Percentiles rank a stretch among this genome's conserved stretches.
These are phyloP conservation scores for Linnemannia elongata DNA, from an alignment of 192 early-diverging fungal genomes.

Conservation along the genomic window DNA sequence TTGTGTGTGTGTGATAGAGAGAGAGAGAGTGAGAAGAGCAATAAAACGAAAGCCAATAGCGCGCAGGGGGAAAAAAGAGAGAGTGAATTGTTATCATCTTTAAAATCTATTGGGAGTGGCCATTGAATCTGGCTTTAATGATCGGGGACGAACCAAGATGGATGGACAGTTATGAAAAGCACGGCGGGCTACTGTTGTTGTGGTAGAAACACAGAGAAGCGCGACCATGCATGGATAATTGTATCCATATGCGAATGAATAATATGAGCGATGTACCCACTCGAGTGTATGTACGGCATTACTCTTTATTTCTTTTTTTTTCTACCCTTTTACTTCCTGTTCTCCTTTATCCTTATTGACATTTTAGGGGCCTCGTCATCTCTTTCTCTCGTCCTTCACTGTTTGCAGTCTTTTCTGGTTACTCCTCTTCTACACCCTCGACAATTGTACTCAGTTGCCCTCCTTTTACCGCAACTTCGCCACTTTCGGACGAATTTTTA, in stretches of 20 bases:
- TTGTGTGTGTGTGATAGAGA: no score
- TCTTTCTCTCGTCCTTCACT: neutral
- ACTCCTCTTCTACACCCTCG: no score
- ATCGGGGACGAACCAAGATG: neutral
- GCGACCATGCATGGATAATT: neutral
- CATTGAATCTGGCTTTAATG: conserved; percentile 2
- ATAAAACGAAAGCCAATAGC: neutral
- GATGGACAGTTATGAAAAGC: neutral
- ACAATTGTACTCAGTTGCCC: neutral
- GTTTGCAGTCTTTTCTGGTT: no score
- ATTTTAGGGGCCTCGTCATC: neutral
- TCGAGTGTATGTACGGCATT: neutral
- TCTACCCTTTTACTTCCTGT: neutral
- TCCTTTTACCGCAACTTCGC: neutral
- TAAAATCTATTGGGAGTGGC: neutral
- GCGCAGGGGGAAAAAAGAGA: neutral
- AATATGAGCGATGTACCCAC: conserved; percentile 7
- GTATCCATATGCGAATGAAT: conserved; percentile 8
- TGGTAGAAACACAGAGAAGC: neutral
- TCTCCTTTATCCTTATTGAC: neutral
- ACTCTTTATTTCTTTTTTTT: neutral
- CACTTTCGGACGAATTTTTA: neutral
- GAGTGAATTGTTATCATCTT: neutral
- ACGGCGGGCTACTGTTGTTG: neutral
- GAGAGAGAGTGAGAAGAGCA: neutral